These are phyloP conservation scores for Aspergillus sp. DNA, from an alignment of 2,329 filamentous ascomycete species.

Conservation along the genomic window DNA sequence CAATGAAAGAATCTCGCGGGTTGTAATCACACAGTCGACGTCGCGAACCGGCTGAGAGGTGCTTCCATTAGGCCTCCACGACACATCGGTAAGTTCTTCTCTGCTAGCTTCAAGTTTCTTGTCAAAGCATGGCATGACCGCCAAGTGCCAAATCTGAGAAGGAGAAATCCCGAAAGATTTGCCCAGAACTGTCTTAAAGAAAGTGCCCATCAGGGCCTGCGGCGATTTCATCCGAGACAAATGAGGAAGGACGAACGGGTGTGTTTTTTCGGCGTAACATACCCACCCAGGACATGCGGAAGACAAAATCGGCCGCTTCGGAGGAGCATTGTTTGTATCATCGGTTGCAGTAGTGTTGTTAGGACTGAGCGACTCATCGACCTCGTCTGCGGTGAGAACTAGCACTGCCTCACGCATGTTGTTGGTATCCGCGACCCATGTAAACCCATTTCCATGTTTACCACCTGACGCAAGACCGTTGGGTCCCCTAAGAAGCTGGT, in stretches of 20 bases:
- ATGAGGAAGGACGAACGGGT: conserved; percentile 86
- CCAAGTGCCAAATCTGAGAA: conserved; percentile 83
- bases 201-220: conserved; percentile 81
- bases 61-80: conserved; percentile 50
- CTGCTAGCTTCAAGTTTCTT: conserved; percentile 97
- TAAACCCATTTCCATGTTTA: conserved; percentile 66
- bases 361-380: conserved; percentile 39
- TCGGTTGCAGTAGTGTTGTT: conserved; percentile 7
- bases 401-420: conserved; percentile 72
- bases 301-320: conserved; percentile 54
- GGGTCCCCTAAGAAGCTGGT: conserved; percentile 67
- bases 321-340: conserved; percentile 16
- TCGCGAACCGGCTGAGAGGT: conserved; percentile 58
- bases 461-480: conserved; percentile 65
- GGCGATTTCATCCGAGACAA: conserved; percentile 88
- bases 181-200: conserved; percentile 80
- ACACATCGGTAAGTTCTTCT: conserved; percentile 76
- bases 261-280: conserved; percentile 97
- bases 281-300: conserved; percentile 97
- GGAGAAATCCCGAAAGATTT: conserved; percentile 64
- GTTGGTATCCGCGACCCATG: conserved; percentile 89
- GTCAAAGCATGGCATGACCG: conserved; percentile 97
- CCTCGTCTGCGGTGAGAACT: conserved; percentile 70
- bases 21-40: conserved; percentile 96
- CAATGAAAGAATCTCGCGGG: conserved; percentile 86